These are phyloP conservation scores for Neurospora pannonica DNA, from an alignment of 495 filamentous ascomycete species.

Conservation along the genomic window DNA sequence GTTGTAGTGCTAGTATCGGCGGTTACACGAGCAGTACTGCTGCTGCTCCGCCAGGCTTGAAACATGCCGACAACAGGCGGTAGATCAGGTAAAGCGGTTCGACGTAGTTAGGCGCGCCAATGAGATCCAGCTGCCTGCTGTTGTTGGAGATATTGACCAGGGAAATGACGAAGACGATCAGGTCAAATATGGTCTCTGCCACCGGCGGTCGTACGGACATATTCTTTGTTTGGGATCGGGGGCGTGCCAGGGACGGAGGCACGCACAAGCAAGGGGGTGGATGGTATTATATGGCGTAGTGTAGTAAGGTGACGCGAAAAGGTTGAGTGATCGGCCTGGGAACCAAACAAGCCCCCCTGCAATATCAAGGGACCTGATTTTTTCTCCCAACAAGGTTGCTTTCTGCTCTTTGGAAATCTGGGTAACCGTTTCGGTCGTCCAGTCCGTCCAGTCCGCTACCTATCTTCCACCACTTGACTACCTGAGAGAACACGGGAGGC, in stretches of 20 bases:
- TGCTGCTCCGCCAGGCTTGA: constrained; percentile 81
- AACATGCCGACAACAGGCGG: constrained; percentile 7
- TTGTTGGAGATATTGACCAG: constrained; percentile 9
- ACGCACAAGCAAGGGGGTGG: not conserved
- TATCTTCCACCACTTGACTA: not conserved
- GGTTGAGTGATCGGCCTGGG: not conserved
- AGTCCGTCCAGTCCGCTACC: not conserved
- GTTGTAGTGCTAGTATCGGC: constrained; percentile 10
- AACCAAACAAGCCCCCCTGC: not conserved
- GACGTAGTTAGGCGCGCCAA: constrained; percentile 3
- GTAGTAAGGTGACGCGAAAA: not conserved
- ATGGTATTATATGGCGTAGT: not conserved
- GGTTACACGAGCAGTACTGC: constrained; percentile 61
- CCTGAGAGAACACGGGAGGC: not conserved
- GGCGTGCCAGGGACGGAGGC: not conserved
- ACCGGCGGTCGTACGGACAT: constrained; percentile 1
- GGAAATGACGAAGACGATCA: constrained; percentile 9
- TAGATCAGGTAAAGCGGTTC: constrained; percentile 3
- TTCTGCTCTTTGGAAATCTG: not conserved
- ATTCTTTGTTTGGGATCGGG: not conserved
- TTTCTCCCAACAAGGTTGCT: not conserved
- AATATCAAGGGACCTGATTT: not conserved
- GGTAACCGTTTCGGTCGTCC: not conserved
- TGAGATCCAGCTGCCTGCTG: constrained; percentile 4
- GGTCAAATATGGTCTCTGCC: constrained; percentile 9